Evolutionary conservation across 345 rosid genomes (phyloP), one percentile per base, ranked within the genome.

Genomic region (Xanthoceras sorbifolium): DNA sequence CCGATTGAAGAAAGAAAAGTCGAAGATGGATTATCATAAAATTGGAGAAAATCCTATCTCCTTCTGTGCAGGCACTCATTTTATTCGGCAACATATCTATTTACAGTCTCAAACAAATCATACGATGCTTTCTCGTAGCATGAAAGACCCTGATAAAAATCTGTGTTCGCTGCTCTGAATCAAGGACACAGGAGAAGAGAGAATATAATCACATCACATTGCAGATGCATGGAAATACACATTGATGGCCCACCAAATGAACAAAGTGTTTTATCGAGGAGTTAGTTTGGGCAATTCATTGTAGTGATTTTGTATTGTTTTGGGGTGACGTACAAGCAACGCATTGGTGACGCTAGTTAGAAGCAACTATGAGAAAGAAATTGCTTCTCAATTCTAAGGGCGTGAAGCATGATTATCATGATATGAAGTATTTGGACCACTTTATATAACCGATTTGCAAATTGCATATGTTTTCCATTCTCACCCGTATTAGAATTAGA

Each of bases 321-420:
- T 62, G 15, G n/a, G 6, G 72, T 66, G 70, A 44, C 61, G 63
- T 12, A 64, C 28, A 48, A 23, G 64, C 48, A 75, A 55, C 54
- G 64, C 26, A 50, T 75, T 52, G 78, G 17, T 75, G 71, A 75
- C 38, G 78, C 26, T 2, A 1, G 25, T 48, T 73, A 1, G 15
- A 20, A 22, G 59, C 15, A 23, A 60, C 11, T 62, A 23, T 60
- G 22, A 17, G 57, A 48, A 22, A 40, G 9, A 3, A 25, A 42
- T 60, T 52, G 29, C 42, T 42, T 67, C 26, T 64, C 29, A 3
- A 67, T 2, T 38, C 15, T 18, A 38, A 66, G 50, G 66, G 3
- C 60, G 60, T 18, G 60, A 54, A 54, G 25, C 0, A 54, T 6
- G 0, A 54, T 12, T 20, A 8, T 14, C 0, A n/a, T n/a, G n/a